A percentile compares a stretch with the other conserved stretches of the same genome.
Evolutionary conservation across 345 rosid species (phyloP).

Genomic region (Orychophragmus violaceus): DNA sequence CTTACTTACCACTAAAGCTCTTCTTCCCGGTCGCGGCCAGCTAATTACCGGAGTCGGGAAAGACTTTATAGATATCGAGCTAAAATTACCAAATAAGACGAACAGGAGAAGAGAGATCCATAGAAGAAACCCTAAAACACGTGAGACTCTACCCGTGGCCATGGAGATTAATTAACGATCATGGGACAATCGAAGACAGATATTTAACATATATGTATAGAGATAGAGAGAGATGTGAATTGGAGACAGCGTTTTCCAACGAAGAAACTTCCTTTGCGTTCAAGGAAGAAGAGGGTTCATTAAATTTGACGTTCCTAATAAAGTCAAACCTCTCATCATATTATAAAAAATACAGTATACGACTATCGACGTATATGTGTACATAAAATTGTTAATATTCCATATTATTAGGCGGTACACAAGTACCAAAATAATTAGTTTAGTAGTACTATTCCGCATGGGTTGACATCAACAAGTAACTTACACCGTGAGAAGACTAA

Average conservation of each 20-base stretch:
- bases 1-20: constrained; percentile 29
- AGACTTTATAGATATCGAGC: not conserved
- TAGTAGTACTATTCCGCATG: not conserved
- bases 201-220: not conserved
- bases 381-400: not conserved
- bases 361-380: not conserved
- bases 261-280: constrained; percentile 62
- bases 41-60: constrained; percentile 15
- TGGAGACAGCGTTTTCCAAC: constrained; percentile 29
- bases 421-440: not conserved
- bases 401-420: not conserved
- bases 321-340: constrained; percentile 42
- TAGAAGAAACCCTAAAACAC: not conserved
- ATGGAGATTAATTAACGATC: constrained; percentile 19
- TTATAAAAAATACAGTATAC: not conserved
- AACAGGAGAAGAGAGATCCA: constrained; percentile 19
- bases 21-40: constrained; percentile 34
- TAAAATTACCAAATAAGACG: not conserved
- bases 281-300: constrained; percentile 46
- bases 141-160: constrained; percentile 14
- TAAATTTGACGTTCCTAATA: constrained; percentile 25
- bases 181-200: constrained; percentile 9
- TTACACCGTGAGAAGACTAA: not conserved
- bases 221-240: constrained; percentile 20
- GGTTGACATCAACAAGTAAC: not conserved